Percentiles rank a stretch among this genome's conserved stretches.
phyloP scores from a whole-genome alignment of 2,329 filamentous ascomycete species.

The Colletotrichum sp. region DNA sequence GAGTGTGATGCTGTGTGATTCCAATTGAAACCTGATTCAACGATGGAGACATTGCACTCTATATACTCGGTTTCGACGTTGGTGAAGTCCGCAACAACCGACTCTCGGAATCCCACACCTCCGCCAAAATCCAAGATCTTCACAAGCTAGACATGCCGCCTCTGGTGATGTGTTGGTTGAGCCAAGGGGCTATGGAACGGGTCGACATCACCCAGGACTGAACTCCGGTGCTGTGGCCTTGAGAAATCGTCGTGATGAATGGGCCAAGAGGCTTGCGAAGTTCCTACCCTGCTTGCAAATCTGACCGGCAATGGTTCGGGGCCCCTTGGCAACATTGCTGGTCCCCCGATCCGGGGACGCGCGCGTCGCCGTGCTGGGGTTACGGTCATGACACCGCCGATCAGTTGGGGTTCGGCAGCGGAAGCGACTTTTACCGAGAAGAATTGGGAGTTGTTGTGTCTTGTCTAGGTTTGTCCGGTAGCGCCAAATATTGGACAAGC shows the following conservation, averaged over 20 bases:
- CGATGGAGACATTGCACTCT: background rate
- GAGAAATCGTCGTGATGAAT: constrained; percentile 1
- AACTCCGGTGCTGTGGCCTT: background rate
- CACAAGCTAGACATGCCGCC: background rate
- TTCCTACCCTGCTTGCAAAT: background rate
- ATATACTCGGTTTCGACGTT: background rate
- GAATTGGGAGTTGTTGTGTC: background rate
- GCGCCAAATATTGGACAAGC: background rate
- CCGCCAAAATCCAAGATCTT: background rate
- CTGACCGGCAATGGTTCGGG: background rate
- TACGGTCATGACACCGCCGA: constrained; percentile 2
- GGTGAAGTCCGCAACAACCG: background rate
- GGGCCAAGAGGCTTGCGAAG: background rate
- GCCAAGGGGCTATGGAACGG: background rate
- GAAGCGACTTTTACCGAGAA: background rate
- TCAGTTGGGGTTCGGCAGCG: background rate
- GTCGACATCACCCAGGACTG: background rate
- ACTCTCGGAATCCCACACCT: background rate
- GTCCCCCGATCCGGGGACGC: background rate
- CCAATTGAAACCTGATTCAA: background rate
- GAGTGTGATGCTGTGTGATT: background rate
- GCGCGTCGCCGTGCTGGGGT: background rate
- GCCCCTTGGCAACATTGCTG: background rate
- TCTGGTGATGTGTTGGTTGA: background rate
- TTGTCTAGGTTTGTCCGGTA: background rate